Conservation (phyloP, 306 rosid species). For the Macrotyloma uniflorum region DNA sequence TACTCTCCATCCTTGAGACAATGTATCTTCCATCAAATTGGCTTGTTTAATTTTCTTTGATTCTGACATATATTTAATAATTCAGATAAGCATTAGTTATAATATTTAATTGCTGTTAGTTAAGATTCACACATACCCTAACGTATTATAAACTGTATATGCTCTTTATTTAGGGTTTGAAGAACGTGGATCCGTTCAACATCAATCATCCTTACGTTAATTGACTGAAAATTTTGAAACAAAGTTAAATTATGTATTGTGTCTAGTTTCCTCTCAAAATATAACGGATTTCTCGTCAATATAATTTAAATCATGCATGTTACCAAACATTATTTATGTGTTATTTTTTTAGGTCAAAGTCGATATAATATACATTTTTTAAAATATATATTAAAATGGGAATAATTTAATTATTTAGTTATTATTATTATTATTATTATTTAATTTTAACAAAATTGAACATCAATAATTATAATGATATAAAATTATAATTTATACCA, state of each 20-base stretch:
- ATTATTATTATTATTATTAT: too few relatives aligned
- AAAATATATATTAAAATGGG: too few relatives aligned
- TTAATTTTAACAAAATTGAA: too few relatives aligned
- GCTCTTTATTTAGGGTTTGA: slow-evolving; percentile 16
- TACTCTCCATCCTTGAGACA: slow-evolving; percentile 5
- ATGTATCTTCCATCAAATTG: slow-evolving; percentile 22
- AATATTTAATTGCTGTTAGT: neutral
- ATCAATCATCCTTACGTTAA: slow-evolving; percentile 20
- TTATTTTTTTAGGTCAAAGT: too few relatives aligned
- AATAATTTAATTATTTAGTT: too few relatives aligned
- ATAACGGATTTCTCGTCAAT: neutral
- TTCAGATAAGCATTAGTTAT: neutral
- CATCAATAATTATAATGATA: too few relatives aligned
- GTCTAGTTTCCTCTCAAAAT: neutral
- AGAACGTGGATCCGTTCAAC: slow-evolving; percentile 20
- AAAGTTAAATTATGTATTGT: neutral
- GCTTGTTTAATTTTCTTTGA: slow-evolving; percentile 2
- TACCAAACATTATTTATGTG: too few relatives aligned
- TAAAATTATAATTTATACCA: too few relatives aligned
- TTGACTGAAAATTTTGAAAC: neutral
- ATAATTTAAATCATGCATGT: slow-evolving; percentile 13
- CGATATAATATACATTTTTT: too few relatives aligned
- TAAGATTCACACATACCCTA: neutral
- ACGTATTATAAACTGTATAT: neutral
- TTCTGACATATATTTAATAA: slow-evolving; percentile 16